Evolutionary conservation across 2,329 filamentous ascomycete species (phyloP), one percentile per base, ranked within the genome.

Genomic region (Botryosphaeria dothidea): DNA sequence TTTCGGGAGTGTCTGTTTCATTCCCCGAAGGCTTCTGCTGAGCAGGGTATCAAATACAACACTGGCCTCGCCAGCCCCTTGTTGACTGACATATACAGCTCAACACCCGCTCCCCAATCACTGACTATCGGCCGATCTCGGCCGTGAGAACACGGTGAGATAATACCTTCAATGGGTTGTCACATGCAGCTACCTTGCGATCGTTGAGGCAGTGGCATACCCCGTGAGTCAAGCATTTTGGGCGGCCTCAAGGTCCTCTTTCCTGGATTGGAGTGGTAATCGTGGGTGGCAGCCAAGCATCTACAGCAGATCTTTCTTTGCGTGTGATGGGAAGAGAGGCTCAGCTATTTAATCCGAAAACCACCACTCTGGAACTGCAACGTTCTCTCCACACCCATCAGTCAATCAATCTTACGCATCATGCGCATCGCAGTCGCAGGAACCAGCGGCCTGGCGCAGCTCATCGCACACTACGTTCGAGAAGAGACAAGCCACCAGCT

Each of bases 371-470:
- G 54, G 36, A 25, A 58, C n/a, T 27, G 54, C 54, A 15, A 21
- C 36, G 23, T 19, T n/a, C n/a, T 29, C 34, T 23, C 23, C 41
- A 41, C 13, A 23, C 41, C 31, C 7, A 8, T 36, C 48, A 63
- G 27, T 31, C 19, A 19, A 43, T 27, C 72, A 66, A 34, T 43
- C 25, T 43, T 23, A 25, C 29, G 29, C 36, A 85, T 82, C 75
- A 88, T 88, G 82, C 83, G 85, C 72, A 81, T 89, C 70, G 86
- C 86, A 51, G 82, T 89, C 69, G 87, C 86, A 68, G 87, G 87
- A 46, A 87, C 84, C 58, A 85, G 86, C 68, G 85, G 85, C 61
- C 78, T 90, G 63, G 86, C 86, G 63, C 81, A 84, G 66, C 78
- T 84, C 36, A 83, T 89, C 66, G 85, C 83, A 17, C 82, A 85